phyloP scores from a whole-genome alignment of 2,329 filamentous ascomycete genomes.

The Trichoderma sp. region DNA sequence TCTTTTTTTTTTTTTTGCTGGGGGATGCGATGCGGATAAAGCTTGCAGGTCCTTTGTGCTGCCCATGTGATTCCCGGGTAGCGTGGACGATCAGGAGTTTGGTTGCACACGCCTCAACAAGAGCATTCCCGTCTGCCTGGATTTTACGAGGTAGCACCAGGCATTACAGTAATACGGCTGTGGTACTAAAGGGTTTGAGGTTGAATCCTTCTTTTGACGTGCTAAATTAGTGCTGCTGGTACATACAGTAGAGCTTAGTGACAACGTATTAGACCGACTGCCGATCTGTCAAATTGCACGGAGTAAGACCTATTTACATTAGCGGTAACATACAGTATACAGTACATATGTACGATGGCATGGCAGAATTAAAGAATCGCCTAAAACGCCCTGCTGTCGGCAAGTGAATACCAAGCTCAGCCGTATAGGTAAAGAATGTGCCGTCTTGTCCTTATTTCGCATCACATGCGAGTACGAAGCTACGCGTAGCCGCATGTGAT shows the following conservation, averaged over 20 bases:
- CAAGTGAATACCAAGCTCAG: background rate
- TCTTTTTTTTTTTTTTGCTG: too few relatives aligned
- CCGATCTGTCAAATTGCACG: conserved; percentile 11
- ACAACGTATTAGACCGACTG: background rate
- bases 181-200: background rate
- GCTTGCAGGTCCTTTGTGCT: background rate
- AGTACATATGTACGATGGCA: background rate
- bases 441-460: background rate
- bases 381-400: background rate
- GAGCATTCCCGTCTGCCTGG: background rate
- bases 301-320: background rate
- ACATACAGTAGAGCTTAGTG: background rate
- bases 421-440: background rate
- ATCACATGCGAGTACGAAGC: conserved; percentile 10
- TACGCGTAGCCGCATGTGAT: background rate
- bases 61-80: background rate
- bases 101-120: background rate
- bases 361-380: background rate
- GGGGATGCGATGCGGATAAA: background rate
- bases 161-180: too few relatives aligned
- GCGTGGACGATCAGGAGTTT: background rate
- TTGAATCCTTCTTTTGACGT: background rate
- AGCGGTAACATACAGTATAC: background rate
- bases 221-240: background rate
- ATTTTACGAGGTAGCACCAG: background rate